phyloP scores from a whole-genome alignment of 805 yeast species.

The Monosporozyma solicola region DNA sequence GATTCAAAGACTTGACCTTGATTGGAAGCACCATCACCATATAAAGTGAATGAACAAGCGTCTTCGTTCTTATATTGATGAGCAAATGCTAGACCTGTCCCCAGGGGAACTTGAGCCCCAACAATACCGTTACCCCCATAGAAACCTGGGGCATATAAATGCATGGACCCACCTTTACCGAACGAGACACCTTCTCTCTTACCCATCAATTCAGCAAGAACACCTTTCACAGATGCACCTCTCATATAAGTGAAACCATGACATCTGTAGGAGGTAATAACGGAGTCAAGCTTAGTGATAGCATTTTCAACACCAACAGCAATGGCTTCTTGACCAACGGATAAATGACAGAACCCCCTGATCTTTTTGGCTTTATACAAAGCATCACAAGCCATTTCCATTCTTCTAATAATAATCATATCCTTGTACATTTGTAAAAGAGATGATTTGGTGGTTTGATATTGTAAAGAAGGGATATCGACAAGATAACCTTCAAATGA shows the following conservation, averaged over 20 bases:
- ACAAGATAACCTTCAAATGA: conserved; percentile 83
- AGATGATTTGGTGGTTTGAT: conserved; percentile 71
- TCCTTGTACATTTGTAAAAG: conserved; percentile 92
- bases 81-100: conserved; percentile 97
- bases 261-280: conserved; percentile 96
- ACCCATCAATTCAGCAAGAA: conserved; percentile 95
- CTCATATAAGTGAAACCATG: conserved; percentile 97
- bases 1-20: conserved; percentile 99
- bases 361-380: conserved; percentile 96
- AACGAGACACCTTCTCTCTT: conserved; percentile 87
- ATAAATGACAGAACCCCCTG: conserved; percentile 97
- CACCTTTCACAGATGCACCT: conserved; percentile 84
- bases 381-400: conserved; percentile 99
- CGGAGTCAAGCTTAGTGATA: conserved; percentile 71
- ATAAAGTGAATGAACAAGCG: conserved; percentile 76
- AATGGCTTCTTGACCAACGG: conserved; percentile 97
- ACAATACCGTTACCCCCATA: conserved; percentile 99
- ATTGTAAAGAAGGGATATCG: conserved; percentile 59
- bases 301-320: conserved; percentile 98
- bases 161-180: conserved; percentile 99
- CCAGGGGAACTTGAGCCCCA: conserved; percentile 98
- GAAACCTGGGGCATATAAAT: conserved; percentile 91
- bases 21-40: conserved; percentile 99
- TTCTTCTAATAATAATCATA: conserved; percentile 87
- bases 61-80: conserved; percentile 84